Percentiles rank a stretch among this genome's conserved stretches.
These are phyloP conservation scores for Phycomyces blakesleeanus DNA, from an alignment of 192 early-diverging fungal genomes.

Conservation along the genomic window DNA sequence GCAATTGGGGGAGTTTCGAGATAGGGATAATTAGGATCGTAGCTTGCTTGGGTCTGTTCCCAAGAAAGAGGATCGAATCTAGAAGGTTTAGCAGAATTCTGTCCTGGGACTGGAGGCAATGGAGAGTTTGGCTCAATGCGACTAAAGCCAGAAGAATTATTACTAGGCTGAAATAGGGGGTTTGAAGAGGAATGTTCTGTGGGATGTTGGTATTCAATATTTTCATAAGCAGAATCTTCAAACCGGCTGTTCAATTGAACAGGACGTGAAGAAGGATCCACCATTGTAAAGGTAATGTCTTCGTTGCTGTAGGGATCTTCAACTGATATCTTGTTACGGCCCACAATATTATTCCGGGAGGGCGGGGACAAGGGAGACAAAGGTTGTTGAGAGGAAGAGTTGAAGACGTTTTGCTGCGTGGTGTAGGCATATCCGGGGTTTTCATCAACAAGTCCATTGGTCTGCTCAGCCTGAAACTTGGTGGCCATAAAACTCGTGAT, in stretches of 20 bases:
- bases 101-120: slow-evolving; percentile 9
- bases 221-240: not conserved
- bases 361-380: not conserved
- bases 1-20: not conserved
- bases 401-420: slow-evolving; percentile 5
- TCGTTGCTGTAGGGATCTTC: slow-evolving; percentile 17
- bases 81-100: slow-evolving; percentile 1
- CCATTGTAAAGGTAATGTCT: slow-evolving; percentile 14
- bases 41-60: slow-evolving; percentile 3
- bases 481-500: slow-evolving; percentile 12
- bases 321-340: not conserved
- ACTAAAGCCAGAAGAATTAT: not conserved
- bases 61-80: slow-evolving; percentile 9
- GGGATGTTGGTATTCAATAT: slow-evolving; percentile 6
- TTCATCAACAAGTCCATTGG: slow-evolving; percentile 9
- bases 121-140: not conserved
- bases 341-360: not conserved
- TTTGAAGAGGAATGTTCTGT: not conserved
- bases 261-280: not conserved
- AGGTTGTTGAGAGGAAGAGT: slow-evolving; percentile 1
- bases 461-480: slow-evolving; percentile 20
- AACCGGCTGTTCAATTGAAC: not conserved
- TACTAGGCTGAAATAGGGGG: no score
- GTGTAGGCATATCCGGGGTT: slow-evolving; percentile 11
- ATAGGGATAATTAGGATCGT: not conserved